phyloP scores from a whole-genome alignment of 805 yeast genomes.

The Saturnispora quitensis region DNA sequence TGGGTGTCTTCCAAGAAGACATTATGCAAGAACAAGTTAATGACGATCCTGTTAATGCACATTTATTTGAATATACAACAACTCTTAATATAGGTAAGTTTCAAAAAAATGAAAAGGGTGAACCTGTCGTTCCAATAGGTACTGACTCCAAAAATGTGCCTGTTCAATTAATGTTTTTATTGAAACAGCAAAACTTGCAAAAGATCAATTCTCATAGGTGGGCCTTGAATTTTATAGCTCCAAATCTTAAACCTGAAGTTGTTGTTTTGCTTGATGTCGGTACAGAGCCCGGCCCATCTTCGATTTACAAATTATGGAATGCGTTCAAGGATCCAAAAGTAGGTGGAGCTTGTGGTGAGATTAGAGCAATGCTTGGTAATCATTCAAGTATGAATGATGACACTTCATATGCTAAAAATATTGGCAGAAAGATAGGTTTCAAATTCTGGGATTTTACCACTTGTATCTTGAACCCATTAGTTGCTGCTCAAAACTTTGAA shows the following conservation, averaged over 20 bases:
- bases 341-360: constrained; percentile 98
- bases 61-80: constrained; percentile 87
- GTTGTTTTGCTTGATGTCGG: constrained; percentile 88
- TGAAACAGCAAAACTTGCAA: constrained; percentile 81
- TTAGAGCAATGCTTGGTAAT: constrained; percentile 52
- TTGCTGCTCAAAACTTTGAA: constrained; percentile 95
- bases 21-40: constrained; percentile 86
- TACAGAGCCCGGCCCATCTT: constrained; percentile 79
- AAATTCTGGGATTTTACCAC: constrained; percentile 32
- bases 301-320: constrained; percentile 85
- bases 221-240: constrained; percentile 89
- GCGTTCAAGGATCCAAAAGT: constrained; percentile 71
- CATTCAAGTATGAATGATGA: constrained; percentile 26
- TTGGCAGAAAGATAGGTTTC: constrained; percentile 38
- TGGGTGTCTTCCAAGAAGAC: constrained; percentile 91
- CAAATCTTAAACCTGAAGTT: constrained; percentile 70
- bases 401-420: constrained; percentile 15
- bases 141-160: constrained; percentile 55
- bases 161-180: constrained; percentile 76
- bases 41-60: constrained; percentile 72
- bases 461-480: constrained; percentile 62
- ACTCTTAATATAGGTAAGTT: constrained; percentile 61
- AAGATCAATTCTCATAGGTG: constrained; percentile 94
- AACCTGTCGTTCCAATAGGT: constrained; percentile 51
- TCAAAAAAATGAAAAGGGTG: constrained; percentile 38